Evolutionary conservation across 495 filamentous ascomycete genomes (phyloP).

Genomic region (Penicillium mononematosum): DNA sequence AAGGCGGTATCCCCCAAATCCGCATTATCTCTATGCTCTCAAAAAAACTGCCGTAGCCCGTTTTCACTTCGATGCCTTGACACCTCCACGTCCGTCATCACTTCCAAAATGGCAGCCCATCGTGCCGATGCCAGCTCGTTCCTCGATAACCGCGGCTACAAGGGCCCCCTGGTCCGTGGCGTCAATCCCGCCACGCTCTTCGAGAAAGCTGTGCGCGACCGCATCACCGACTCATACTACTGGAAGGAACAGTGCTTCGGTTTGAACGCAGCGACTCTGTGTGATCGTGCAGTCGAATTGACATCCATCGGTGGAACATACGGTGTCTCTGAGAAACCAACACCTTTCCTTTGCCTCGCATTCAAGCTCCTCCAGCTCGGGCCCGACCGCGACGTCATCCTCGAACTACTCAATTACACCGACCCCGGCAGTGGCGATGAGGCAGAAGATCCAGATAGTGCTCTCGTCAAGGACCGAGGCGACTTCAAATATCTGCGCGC

Average conservation of each 20-base stretch:
- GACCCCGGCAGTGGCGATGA: constrained; percentile 41
- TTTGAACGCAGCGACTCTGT: constrained; percentile 83
- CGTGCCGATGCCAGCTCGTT: constrained; percentile 72
- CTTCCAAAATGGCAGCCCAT: constrained; percentile 47
- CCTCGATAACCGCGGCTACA: constrained; percentile 77
- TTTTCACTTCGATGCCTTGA: constrained; percentile 7
- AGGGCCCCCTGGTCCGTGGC: constrained; percentile 65
- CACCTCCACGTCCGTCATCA: constrained; percentile 5
- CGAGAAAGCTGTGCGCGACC: constrained; percentile 89
- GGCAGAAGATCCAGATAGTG: constrained; percentile 26
- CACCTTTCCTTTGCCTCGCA: constrained; percentile 89
- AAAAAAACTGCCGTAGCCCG: neutral
- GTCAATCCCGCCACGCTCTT: constrained; percentile 87
- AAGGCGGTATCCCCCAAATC: neutral
- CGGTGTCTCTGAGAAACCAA: constrained; percentile 75
- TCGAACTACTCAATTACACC: constrained; percentile 69
- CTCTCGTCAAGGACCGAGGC: constrained; percentile 53
- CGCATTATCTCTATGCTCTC: neutral
- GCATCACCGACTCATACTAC: constrained; percentile 91
- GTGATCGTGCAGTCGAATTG: constrained; percentile 84
- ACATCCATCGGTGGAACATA: constrained; percentile 84
- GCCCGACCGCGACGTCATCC: constrained; percentile 74
- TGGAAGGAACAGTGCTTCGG: constrained; percentile 99
- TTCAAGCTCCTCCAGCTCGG: constrained; percentile 93
- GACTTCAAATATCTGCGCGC: constrained; percentile 89